Percentiles rank a stretch among this genome's conserved stretches.
Conservation (phyloP, 768 basidiomycete species). For the Lentinula lateritia region DNA sequence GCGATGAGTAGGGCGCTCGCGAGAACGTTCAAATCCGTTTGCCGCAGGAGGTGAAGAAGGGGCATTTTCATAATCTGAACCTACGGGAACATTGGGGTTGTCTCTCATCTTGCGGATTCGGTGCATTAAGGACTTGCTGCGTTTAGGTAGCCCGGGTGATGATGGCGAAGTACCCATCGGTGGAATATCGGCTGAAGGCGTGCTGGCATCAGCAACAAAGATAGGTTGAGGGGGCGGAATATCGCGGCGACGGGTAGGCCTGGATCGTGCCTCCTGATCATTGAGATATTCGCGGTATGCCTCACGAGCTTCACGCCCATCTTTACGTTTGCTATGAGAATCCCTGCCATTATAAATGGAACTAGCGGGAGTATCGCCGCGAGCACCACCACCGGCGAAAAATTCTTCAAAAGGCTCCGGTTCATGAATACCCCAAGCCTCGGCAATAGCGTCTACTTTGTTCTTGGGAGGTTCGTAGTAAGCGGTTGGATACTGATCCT, state of each 20-base stretch:
- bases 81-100: conserved; percentile 75
- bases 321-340: conserved; percentile 39
- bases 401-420: conserved; percentile 91
- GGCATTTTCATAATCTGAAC: conserved; percentile 35
- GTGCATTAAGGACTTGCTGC: conserved; percentile 81
- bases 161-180: conserved; percentile 34
- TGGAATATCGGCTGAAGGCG: conserved; percentile 25
- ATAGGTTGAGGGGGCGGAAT: conserved; percentile 85
- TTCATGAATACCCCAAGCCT: conserved; percentile 91
- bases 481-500: conserved; percentile 38
- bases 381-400: conserved; percentile 69
- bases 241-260: conserved; percentile 36
- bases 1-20: conserved; percentile 59
- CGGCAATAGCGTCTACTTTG: conserved; percentile 83
- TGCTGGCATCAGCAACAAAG: conserved; percentile 53
- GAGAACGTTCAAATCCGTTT: conserved; percentile 15
- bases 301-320: conserved; percentile 45
- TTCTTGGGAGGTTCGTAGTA: conserved; percentile 69
- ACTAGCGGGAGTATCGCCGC: conserved; percentile 54
- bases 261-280: conserved; percentile 24
- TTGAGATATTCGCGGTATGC: conserved; percentile 39
- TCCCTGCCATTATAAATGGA: conserved; percentile 69
- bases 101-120: conserved; percentile 88
- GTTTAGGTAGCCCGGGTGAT: conserved; percentile 51
- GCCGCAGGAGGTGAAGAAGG: conserved; percentile 30